These are phyloP conservation scores for Aspergillus bridgeri DNA, from an alignment of 495 filamentous ascomycete species.

Conservation along the genomic window DNA sequence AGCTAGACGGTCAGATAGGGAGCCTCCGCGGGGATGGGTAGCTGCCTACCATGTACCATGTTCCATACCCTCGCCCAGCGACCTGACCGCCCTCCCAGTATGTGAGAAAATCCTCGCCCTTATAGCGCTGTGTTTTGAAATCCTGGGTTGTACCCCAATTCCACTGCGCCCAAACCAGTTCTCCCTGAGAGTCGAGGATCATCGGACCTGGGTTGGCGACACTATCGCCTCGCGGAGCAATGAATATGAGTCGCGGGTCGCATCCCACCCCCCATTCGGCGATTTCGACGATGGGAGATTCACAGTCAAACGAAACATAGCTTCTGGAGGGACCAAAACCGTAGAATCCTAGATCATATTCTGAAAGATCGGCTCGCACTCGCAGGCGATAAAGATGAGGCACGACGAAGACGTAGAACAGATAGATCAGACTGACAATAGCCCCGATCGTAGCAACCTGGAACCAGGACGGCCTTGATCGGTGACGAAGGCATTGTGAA, in stretches of 20 bases:
- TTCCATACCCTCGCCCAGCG: constrained; percentile 46
- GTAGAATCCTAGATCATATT: constrained; percentile 35
- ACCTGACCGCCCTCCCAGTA: constrained; percentile 53
- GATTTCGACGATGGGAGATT: constrained; percentile 33
- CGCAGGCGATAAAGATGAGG: constrained; percentile 32
- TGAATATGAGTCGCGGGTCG: constrained; percentile 40
- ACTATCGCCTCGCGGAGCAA: constrained; percentile 43
- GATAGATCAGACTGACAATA: constrained; percentile 20
- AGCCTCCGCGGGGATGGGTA: neutral
- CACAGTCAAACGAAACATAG: constrained; percentile 33
- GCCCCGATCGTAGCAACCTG: constrained; percentile 13
- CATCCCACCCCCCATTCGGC: constrained; percentile 30
- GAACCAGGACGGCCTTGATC: constrained; percentile 19
- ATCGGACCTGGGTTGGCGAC: constrained; percentile 42
- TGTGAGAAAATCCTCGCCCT: constrained; percentile 45
- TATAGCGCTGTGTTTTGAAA: constrained; percentile 44
- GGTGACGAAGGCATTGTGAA: constrained; percentile 18
- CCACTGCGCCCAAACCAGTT: constrained; percentile 44
- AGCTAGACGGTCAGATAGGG: constrained; percentile 23
- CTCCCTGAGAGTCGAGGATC: constrained; percentile 43
- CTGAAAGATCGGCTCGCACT: constrained; percentile 29
- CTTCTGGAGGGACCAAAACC: constrained; percentile 33
- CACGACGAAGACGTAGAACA: constrained; percentile 24
- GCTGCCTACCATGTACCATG: constrained; percentile 45
- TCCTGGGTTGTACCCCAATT: constrained; percentile 43